These are phyloP conservation scores for Hypoxylon cercidicola DNA, from an alignment of 495 filamentous ascomycete genomes.

Conservation along the genomic window DNA sequence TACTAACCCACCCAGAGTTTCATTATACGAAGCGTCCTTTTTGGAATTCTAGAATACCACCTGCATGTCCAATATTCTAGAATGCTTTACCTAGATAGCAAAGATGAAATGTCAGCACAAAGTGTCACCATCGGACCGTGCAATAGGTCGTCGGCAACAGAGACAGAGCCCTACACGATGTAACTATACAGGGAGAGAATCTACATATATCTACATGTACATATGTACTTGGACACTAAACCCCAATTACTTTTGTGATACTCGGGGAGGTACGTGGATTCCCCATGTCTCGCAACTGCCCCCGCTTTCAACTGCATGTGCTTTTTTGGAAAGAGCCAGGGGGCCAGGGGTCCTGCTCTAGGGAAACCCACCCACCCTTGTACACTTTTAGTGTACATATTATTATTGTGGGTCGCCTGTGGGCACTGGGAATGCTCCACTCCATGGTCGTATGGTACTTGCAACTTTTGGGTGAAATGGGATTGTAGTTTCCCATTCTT, in stretches of 20 bases:
- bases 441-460: conserved; percentile 13
- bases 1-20: not conserved
- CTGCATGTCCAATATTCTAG: not conserved
- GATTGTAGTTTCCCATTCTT: conserved; percentile 51
- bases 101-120: not conserved
- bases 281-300: conserved; percentile 35
- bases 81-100: not conserved
- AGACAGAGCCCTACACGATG: conserved; percentile 4
- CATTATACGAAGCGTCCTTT: not conserved
- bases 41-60: not conserved
- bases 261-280: conserved; percentile 31
- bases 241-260: conserved; percentile 27
- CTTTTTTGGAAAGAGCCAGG: conserved; percentile 32
- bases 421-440: conserved; percentile 21
- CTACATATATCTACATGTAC: too few relatives aligned
- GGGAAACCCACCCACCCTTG: too few relatives aligned
- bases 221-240: conserved; percentile 19
- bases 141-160: not conserved
- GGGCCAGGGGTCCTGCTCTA: not conserved
- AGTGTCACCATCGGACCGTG: not conserved
- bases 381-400: conserved; percentile 3
- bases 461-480: conserved; percentile 35
- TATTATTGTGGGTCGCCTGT: conserved; percentile 9
- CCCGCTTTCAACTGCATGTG: conserved; percentile 30
- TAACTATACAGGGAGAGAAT: conserved; percentile 17